phyloP scores from a whole-genome alignment of 495 filamentous ascomycete genomes.

The Aspergillus steynii region DNA sequence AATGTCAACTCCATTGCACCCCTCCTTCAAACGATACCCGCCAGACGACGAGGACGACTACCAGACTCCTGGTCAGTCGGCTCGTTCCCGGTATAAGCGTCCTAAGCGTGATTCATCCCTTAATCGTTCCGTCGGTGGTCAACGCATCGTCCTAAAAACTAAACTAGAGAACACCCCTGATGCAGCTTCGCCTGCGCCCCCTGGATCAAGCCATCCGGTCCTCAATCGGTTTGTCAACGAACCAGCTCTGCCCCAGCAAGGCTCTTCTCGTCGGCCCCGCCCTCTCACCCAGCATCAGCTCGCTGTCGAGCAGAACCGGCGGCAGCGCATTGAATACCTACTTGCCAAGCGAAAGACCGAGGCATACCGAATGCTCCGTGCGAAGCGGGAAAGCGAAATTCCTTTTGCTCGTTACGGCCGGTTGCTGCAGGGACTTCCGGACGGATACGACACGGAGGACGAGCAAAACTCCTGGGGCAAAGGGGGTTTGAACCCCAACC shows the following conservation, averaged over 20 bases:
- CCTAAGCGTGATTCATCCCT: constrained; percentile 40
- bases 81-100: constrained; percentile 37
- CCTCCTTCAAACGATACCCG: constrained; percentile 34
- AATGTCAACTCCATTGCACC: constrained; percentile 45
- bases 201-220: constrained; percentile 47
- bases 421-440: constrained; percentile 63
- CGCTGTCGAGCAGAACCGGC: constrained; percentile 86
- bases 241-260: constrained; percentile 31
- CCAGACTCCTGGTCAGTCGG: constrained; percentile 33
- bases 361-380: constrained; percentile 61
- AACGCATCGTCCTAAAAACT: constrained; percentile 52
- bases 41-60: constrained; percentile 41
- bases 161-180: constrained; percentile 49
- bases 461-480: constrained; percentile 62
- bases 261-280: constrained; percentile 60
- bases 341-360: constrained; percentile 69
- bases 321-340: constrained; percentile 83
- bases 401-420: constrained; percentile 65
- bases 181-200: constrained; percentile 49
- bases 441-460: constrained; percentile 79
- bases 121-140: constrained; percentile 37
- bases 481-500: constrained; percentile 68
- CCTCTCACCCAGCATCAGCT: constrained; percentile 92
- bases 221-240: constrained; percentile 50
- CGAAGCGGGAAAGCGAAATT: constrained; percentile 59